A percentile compares a stretch with the other conserved stretches of the same genome.
These are phyloP conservation scores for Sphaerulina musiva DNA, from an alignment of 2,329 filamentous ascomycete genomes.

Conservation along the genomic window DNA sequence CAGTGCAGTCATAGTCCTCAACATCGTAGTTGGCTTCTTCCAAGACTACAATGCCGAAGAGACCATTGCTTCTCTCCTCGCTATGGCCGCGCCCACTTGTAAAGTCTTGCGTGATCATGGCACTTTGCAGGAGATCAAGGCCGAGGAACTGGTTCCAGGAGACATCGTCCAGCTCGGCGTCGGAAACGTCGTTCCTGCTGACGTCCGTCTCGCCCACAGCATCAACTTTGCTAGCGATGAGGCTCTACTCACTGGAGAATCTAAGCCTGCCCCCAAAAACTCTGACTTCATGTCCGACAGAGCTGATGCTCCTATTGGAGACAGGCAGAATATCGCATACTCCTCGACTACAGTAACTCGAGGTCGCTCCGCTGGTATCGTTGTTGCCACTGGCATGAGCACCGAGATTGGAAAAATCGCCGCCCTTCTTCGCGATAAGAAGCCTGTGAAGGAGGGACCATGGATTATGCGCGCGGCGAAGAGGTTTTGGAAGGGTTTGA, in stretches of 20 bases:
- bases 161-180: constrained; percentile 58
- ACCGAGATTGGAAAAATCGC: constrained; percentile 65
- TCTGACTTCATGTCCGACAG: constrained; percentile 27
- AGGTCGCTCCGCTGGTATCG: constrained; percentile 55
- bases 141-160: constrained; percentile 57
- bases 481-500: constrained; percentile 51
- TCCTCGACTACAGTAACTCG: constrained; percentile 59
- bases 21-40: constrained; percentile 54
- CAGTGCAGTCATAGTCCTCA: constrained; percentile 51
- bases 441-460: constrained; percentile 14
- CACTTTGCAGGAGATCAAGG: constrained; percentile 46
- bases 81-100: constrained; percentile 51
- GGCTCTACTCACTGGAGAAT: constrained; percentile 64
- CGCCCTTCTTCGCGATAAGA: constrained; percentile 30
- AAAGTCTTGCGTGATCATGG: constrained; percentile 51
- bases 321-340: constrained; percentile 59
- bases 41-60: constrained; percentile 56
- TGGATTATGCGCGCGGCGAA: constrained; percentile 15
- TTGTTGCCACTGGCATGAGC: constrained; percentile 53
- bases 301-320: constrained; percentile 50
- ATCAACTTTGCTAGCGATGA: constrained; percentile 74
- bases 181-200: constrained; percentile 64
- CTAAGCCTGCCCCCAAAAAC: constrained; percentile 42
- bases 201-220: constrained; percentile 54
- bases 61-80: constrained; percentile 52